Evolutionary conservation across 106 monocot genomes (phyloP), one percentile per base, ranked within the genome.

Genomic region (Allium sativum): DNA sequence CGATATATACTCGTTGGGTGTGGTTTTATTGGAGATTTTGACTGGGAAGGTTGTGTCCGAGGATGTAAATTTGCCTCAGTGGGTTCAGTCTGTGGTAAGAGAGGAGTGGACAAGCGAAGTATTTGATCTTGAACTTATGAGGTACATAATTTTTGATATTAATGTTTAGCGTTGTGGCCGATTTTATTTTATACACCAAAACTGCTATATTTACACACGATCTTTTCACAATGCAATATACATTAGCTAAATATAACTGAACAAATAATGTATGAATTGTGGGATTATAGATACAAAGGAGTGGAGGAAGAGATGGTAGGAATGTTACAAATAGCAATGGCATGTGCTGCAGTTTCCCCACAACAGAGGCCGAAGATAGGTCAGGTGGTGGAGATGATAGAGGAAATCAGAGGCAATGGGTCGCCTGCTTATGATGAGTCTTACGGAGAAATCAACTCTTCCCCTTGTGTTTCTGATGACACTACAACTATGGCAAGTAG

Each of bases 101-200:
- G 94, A 95, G 74, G 94, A 95, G 75, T 95, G 94, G 93, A 94
- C 89, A 44, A 77, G 89, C 9, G 93, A 94, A 83, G 93, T 94
- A 72, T 94, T 94, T 53, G 94, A 95, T 63, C 66, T 95, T 54
- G 94, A 95, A 75, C 83, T 95, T 42, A 86, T 95, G 90, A 53
- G 84, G 73, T 84, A 86, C 66, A 50, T 15, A 87, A 31, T 31
- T 31, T 31, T 31, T 31, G 31, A 31, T 31, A 31, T 3, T 3
- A 31, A 31, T 31, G 31, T 31, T 31, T 31, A 31, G 79, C 55
- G 84, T 81, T 31, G 82, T 88, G 14, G 1, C 31, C 5, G 92
- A 93, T 1, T 50, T 5, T 12, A 50, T 15, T 12, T 8, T 6
- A 50, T 50, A 50, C 15, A 50, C 15, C 48, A 3, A 50, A 50